These are phyloP conservation scores for Wickerhamiella cacticola DNA, from an alignment of 805 yeast genomes.

Conservation along the genomic window DNA sequence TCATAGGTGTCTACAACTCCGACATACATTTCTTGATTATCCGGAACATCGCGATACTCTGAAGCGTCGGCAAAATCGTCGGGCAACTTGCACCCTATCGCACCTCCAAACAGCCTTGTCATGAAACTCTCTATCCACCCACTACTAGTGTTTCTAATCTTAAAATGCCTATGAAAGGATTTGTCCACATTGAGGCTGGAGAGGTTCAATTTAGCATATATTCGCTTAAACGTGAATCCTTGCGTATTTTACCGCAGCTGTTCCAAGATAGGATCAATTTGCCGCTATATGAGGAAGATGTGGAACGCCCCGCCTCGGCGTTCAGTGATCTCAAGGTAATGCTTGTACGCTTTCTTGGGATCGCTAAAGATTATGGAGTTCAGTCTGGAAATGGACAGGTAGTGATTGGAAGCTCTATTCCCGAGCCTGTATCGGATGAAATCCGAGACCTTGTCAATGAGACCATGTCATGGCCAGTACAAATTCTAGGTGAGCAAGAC, in stretches of 20 bases:
- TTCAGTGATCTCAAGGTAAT: slow-evolving; percentile 50
- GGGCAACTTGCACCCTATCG: slow-evolving; percentile 51
- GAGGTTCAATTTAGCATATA: slow-evolving; percentile 64
- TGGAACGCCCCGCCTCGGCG: slow-evolving; percentile 29
- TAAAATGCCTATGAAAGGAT: slow-evolving; percentile 11
- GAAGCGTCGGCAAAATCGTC: slow-evolving; percentile 62
- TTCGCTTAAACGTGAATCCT: slow-evolving; percentile 55
- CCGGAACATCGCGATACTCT: slow-evolving; percentile 70
- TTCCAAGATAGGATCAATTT: slow-evolving; percentile 64
- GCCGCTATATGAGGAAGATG: slow-evolving; percentile 42
- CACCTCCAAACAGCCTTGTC: slow-evolving; percentile 64
- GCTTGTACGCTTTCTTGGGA: slow-evolving; percentile 52
- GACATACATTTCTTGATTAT: slow-evolving; percentile 84
- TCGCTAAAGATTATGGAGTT: slow-evolving; percentile 67
- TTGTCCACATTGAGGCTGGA: slow-evolving; percentile 68
- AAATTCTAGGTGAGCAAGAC: slow-evolving; percentile 45
- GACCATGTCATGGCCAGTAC: slow-evolving; percentile 58
- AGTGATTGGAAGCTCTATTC: slow-evolving; percentile 64
- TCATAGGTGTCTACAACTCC: slow-evolving; percentile 29
- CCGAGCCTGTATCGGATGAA: slow-evolving; percentile 45
- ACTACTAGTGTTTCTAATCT: neutral
- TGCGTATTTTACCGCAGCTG: slow-evolving; percentile 65
- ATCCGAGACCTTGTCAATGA: slow-evolving; percentile 44
- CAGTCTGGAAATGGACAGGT: slow-evolving; percentile 44
- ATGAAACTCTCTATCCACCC: no score